Evolutionary conservation across 2,329 filamentous ascomycete species (phyloP), one percentile per base, ranked within the genome.

Genomic region (Colletotrichum filicis): DNA sequence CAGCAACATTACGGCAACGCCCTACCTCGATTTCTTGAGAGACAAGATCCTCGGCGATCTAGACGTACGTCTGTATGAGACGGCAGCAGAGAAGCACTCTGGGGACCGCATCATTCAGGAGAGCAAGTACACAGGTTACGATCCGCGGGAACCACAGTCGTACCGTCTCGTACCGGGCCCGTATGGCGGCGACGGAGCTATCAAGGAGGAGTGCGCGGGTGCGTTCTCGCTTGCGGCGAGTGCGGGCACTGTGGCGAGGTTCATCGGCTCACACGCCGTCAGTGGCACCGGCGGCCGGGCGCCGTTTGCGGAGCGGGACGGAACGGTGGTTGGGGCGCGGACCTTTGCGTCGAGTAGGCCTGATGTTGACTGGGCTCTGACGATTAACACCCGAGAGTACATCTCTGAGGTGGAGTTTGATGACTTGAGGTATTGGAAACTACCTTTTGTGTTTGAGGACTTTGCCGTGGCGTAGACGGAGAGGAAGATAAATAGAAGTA

Each of bases 111-210:
- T 76, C 42, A 57, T 76, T 6, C 69, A 66, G 30, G 67, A 76
- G 52, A 75, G 49, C 63, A 63, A 64, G 11, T 67, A 42, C 37
- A 66, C 55, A 3, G 75, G 74, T 3, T 56, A 22, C 22, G 73
- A 76, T 32, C 73, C 70, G 4, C 22, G 55, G 5, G 65, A 70
- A 19, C 69, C 74, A 5, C 32, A 68, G 14, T 30, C 55, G 0
- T 37, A 28, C 6, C 11, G 42, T 1, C 58, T 26, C 8, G 68
- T 75, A 0, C 66, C 71, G 3, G 55, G 26, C 5, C 60, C 67
- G 12, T 46, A 60, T 9, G 74, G 74, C 19, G 75, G 74, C 26
- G 70, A 75, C n/a, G 75, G 75, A 2, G 66, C 75, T 1, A 73
- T 76, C 8, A 76, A 75, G 66, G 74, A 75, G 37, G 74, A 74